Base-by-base conservation (phyloP, 768 basidiomycete genomes). In the Suillus sp. region DNA sequence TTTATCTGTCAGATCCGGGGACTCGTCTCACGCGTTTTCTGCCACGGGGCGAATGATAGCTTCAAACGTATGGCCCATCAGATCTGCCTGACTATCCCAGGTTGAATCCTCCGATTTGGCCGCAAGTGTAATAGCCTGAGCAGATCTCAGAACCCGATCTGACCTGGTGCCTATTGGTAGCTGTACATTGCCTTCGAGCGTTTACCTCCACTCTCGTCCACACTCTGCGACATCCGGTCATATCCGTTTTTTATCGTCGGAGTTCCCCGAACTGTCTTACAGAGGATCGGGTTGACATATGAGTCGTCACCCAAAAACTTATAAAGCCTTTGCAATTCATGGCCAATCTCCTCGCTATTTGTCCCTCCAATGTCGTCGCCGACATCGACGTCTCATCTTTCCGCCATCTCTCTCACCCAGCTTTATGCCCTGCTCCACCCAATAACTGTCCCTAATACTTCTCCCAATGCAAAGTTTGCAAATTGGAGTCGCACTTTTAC, bases 401-500 rank as follows among this genome's bases (percentile, higher is more conserved):
- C 75, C 62, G 70, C 77, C 60, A 77, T 84, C 50, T 74, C 86
- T 62, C 74, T 83, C 53, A 67, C 76, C 25, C 72, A 78, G 25
- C 83, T 92, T 42, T 84, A 84, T 70, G 72, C 73, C 32, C 80
- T 82, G 6, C 81, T 93, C 38, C 73, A 77, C 27, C 84, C 85
- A 55, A 80, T 90, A 67, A 85, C 86, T 40, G 70, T 86, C 64
- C 77, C 85, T 60, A 62, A 75, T 50, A 51, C 72, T 48, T 74
- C 76, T 10, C 70, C 78, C 45, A 70, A 75, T 10, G 74, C 84
- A 7, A 73, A 70, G 34, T 96, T 96, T 80, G 78, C 80, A 5
- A 98, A 96, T 78, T 98, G 96, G 96, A 95, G 89, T 5, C 81
- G 78, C 59, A 94, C 92, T 6, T 97, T 89, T 76, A 71, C 78